phyloP scores from a whole-genome alignment of 805 yeast species.

The Jamesozyma hellenica region DNA sequence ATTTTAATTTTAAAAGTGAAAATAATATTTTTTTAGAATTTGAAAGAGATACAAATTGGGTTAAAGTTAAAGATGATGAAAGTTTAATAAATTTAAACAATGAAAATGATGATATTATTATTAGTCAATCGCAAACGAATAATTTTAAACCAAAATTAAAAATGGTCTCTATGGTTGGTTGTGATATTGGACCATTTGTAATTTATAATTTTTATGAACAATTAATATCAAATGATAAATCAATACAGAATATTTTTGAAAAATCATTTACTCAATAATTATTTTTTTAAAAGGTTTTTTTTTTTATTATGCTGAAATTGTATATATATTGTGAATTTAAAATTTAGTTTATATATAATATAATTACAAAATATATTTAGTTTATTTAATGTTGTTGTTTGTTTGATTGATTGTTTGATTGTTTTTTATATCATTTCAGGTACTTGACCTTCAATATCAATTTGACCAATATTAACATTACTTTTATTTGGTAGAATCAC shows the following conservation, averaged over 20 bases:
- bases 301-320: no score
- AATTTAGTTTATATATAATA: no score
- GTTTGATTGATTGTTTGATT: no score
- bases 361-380: no score
- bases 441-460: constrained; percentile 25
- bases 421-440: constrained; percentile 25
- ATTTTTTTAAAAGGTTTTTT: no score
- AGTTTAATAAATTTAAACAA: constrained; percentile 9
- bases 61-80: constrained; percentile 19
- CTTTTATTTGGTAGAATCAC: constrained; percentile 30
- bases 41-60: constrained; percentile 27
- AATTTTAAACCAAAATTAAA: constrained; percentile 16
- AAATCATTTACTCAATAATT: no score
- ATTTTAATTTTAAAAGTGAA: not conserved
- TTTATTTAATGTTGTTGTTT: no score
- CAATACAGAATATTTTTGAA: constrained; percentile 1
- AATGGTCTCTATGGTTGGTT: constrained; percentile 31
- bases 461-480: constrained; percentile 27
- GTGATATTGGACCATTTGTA: constrained; percentile 34
- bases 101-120: not conserved
- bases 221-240: not conserved
- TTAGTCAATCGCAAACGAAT: not conserved
- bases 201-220: constrained; percentile 32
- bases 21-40: constrained; percentile 11
- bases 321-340: no score